Evolutionary conservation across 192 early-diverging fungal genomes (phyloP), one percentile per base, ranked within the genome.

Genomic region (Backusella westeae): DNA sequence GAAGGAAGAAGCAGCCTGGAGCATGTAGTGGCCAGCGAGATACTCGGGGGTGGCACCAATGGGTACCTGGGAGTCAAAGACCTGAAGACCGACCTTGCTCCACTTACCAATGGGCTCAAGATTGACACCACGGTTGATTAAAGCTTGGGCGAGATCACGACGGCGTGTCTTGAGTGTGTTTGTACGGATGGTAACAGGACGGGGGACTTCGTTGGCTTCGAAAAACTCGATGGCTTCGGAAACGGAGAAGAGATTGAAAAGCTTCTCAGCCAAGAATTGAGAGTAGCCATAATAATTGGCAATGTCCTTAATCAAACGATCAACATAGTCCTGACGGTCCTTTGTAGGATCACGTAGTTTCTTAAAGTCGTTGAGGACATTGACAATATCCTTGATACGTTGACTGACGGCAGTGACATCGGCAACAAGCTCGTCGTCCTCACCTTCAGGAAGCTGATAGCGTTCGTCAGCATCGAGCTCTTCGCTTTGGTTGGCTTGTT

Each of bases 41-140:
- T 99, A 99, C 82, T 99, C 98, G 42, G 98, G 98, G 0, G 98
- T 98, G 4, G 98, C 98, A 82, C 90, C 90, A 65, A 99, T 90
- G 34, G 98, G 97, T 6, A 98, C 96, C 6, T 92, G 90, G 34
- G 95, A 95, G 78, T 98, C 97, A 76, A 97, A 99, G 23, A 99
- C 90, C 72, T 96, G 95, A 71, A 99, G 85, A 34, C 98, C 98
- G 38, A 98, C 96, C 78, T 99, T 99, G 72, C 91, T 93, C 98
- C 98, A 99, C 79, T 98, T 98, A 70, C 98, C 98, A 71, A 99
- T 92, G 5, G 97, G 96, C 75, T 98, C 98, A n/a, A 99, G 81
- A 79, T 97, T 98, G 17, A 98, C 96, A 72, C 98, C 97, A 76
- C 96, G 92, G 84, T 94, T 95, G 74, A 98, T 96, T 69, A 99